Conservation (phyloP, 2,329 filamentous ascomycete species). For the Aureobasidium sp. region DNA sequence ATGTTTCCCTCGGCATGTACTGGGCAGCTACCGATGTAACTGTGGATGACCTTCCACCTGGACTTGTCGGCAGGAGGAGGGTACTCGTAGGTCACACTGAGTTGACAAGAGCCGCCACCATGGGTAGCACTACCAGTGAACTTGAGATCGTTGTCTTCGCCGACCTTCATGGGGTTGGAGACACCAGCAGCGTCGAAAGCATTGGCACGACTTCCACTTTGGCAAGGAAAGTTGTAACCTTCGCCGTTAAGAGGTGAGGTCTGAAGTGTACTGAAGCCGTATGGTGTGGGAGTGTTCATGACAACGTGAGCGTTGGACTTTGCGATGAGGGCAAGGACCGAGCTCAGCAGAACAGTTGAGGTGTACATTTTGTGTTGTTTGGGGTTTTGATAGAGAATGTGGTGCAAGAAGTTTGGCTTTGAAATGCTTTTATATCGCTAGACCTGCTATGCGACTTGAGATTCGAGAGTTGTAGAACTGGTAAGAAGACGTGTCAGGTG, state of each 20-base stretch:
- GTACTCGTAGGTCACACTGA: constrained; percentile 76
- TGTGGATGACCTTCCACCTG: constrained; percentile 81
- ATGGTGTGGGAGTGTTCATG: constrained; percentile 64
- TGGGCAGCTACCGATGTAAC: constrained; percentile 71
- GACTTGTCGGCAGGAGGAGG: neutral
- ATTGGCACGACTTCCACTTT: constrained; percentile 44
- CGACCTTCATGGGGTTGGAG: constrained; percentile 56
- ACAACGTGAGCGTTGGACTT: constrained; percentile 63
- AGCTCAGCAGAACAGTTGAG: neutral
- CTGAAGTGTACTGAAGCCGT: constrained; percentile 42
- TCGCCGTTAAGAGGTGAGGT: constrained; percentile 55
- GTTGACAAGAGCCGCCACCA: constrained; percentile 86
- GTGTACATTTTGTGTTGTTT: neutral
- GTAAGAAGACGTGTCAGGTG: neutral
- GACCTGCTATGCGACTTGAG: constrained; percentile 16
- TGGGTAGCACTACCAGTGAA: constrained; percentile 74
- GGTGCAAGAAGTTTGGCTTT: neutral
- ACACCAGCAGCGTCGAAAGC: constrained; percentile 38
- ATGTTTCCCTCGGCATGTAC: constrained; percentile 52
- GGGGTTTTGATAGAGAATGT: neutral
- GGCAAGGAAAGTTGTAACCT: constrained; percentile 69
- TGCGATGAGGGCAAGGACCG: neutral
- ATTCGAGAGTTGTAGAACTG: constrained; percentile 9
- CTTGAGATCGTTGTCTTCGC: constrained; percentile 52
- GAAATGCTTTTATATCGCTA: constrained; percentile 16